These are phyloP conservation scores for Aspergillus versicolor DNA, from an alignment of 2,329 filamentous ascomycete genomes.

Conservation along the genomic window DNA sequence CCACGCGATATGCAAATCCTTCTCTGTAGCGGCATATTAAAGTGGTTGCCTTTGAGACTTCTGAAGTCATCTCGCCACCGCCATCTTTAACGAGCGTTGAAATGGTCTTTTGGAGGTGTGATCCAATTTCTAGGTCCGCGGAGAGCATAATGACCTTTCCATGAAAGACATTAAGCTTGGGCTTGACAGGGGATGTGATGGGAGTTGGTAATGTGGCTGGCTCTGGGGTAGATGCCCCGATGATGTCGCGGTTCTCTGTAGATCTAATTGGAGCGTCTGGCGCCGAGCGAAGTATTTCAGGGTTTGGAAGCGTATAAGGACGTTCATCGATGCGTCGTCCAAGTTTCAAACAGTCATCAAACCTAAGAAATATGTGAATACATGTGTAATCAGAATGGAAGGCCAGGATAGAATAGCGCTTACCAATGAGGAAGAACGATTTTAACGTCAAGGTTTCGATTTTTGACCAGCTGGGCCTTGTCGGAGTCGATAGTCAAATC, in stretches of 20 bases:
- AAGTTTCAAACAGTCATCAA: slow-evolving; percentile 92
- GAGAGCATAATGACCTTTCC: slow-evolving; percentile 76
- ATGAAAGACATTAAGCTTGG: slow-evolving; percentile 71
- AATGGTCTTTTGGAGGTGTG: slow-evolving; percentile 66
- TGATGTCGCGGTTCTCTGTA: slow-evolving; percentile 60
- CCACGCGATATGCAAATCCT: slow-evolving; percentile 72
- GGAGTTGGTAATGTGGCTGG: slow-evolving; percentile 42
- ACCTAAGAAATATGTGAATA: slow-evolving; percentile 56
- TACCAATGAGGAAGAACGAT: slow-evolving; percentile 93
- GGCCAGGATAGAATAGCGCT: neutral
- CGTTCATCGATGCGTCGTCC: slow-evolving; percentile 86
- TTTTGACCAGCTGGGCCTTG: slow-evolving; percentile 58
- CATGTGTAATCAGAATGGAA: neutral
- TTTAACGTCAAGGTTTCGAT: slow-evolving; percentile 69
- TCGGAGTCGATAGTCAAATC: slow-evolving; percentile 73
- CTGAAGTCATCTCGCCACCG: slow-evolving; percentile 66
- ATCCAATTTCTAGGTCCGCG: slow-evolving; percentile 68
- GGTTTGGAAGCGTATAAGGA: slow-evolving; percentile 82
- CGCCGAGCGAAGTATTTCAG: slow-evolving; percentile 70
- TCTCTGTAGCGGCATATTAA: slow-evolving; percentile 87
- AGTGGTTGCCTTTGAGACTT: slow-evolving; percentile 71
- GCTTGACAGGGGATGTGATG: slow-evolving; percentile 28
- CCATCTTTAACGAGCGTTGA: slow-evolving; percentile 68
- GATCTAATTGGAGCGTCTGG: slow-evolving; percentile 58
- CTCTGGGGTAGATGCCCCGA: slow-evolving; percentile 63